These are phyloP conservation scores for Lagenaria siceraria DNA, from an alignment of 306 rosid genomes.

Conservation along the genomic window DNA sequence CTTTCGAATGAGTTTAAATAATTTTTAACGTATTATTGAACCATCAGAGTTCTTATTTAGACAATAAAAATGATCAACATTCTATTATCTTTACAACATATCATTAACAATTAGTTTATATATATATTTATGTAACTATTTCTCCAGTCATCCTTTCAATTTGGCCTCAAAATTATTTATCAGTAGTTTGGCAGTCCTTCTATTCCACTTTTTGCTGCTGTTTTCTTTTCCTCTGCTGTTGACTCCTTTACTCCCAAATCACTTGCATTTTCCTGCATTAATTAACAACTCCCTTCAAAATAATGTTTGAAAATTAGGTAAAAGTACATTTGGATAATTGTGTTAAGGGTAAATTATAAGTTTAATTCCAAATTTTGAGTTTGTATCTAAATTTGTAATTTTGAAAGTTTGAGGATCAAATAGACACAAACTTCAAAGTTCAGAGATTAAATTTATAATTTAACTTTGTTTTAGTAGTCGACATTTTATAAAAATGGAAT, in stretches of 20 bases:
- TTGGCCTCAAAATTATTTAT: not conserved
- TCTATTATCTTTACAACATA: not conserved
- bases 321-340: no score
- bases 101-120: not conserved
- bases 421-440: no score
- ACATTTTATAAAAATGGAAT: no score
- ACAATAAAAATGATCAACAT: not conserved
- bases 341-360: no score
- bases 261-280: not conserved
- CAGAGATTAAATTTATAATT: no score
- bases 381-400: no score
- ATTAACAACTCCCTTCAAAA: not conserved
- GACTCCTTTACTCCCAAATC: not conserved
- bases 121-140: not conserved
- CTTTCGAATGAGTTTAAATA: not conserved
- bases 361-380: no score
- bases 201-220: not conserved
- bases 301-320: no score
- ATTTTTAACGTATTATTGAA: not conserved
- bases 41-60: not conserved
- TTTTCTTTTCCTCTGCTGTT: not conserved
- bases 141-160: not conserved
- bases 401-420: no score
- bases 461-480: no score
- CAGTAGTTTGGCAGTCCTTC: not conserved